Evolutionary conservation across 1,284 basidiomycete genomes (phyloP).

Genomic region (Cryptococcus sp.): DNA sequence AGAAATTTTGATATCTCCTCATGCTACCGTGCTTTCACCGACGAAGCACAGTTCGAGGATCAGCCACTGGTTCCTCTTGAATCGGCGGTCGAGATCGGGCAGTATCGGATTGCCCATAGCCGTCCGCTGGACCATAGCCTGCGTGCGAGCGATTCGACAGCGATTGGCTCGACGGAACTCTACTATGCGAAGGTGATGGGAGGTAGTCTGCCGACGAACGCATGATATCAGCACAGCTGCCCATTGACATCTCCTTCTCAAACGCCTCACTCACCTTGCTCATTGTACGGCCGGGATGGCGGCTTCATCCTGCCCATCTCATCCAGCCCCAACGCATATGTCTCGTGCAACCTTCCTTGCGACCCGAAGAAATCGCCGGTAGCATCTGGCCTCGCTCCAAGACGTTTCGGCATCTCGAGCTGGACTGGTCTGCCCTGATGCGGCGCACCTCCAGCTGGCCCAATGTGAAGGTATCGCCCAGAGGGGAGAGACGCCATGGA

Average conservation of each 20-base stretch:
- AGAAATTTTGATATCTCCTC: too few species aligned
- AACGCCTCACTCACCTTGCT: constrained; percentile 9
- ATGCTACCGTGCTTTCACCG: not conserved
- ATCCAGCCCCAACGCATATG: constrained; percentile 15
- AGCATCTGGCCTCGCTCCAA: constrained; percentile 28
- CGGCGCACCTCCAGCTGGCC: constrained; percentile 34
- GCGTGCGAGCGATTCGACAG: constrained; percentile 10
- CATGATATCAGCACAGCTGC: not conserved
- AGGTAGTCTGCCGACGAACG: constrained; percentile 5
- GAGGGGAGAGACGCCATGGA: constrained; percentile 37
- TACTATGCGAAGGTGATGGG: constrained; percentile 8
- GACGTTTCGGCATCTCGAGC: constrained; percentile 36
- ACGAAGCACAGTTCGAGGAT: constrained; percentile 6
- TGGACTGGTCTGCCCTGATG: constrained; percentile 40
- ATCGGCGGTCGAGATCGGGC: not conserved
- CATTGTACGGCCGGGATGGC: constrained; percentile 9
- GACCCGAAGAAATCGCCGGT: constrained; percentile 27
- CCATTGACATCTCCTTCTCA: not conserved
- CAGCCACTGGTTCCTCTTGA: not conserved
- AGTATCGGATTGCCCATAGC: not conserved
- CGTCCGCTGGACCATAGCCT: constrained; percentile 4
- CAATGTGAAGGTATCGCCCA: constrained; percentile 28
- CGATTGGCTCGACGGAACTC: constrained; percentile 4
- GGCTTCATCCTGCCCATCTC: constrained; percentile 19
- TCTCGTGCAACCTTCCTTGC: constrained; percentile 5